Evolutionary conservation across 441 rosid genomes (phyloP).

Genomic region (Populus hybrid): DNA sequence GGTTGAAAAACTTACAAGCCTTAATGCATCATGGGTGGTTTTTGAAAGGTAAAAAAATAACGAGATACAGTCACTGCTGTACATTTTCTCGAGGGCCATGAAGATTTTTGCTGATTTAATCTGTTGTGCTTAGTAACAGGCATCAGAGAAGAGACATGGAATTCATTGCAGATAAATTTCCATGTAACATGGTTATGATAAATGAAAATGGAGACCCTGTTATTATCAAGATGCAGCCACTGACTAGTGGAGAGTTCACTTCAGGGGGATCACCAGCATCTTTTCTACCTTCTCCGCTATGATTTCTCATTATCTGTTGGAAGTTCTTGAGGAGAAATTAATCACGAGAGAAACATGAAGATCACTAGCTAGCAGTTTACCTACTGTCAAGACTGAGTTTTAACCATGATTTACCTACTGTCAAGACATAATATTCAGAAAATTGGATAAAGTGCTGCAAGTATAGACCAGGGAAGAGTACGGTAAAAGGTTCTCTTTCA

Average conservation of each 20-base stretch:
- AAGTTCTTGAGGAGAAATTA: conserved; percentile 15
- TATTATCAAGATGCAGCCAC: conserved; percentile 31
- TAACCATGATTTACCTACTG: too few relatives aligned
- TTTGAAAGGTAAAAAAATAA: conserved; percentile 32
- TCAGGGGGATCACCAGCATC: conserved; percentile 30
- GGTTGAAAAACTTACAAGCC: conserved; percentile 38
- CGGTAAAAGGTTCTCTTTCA: too few relatives aligned
- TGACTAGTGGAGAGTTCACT: conserved; percentile 20
- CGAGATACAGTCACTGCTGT: not conserved
- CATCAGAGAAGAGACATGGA: conserved; percentile 37
- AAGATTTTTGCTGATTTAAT: too few relatives aligned
- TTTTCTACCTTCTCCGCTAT: conserved; percentile 32
- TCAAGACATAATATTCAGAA: too few relatives aligned
- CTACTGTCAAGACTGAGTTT: too few relatives aligned
- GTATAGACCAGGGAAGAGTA: too few relatives aligned
- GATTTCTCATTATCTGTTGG: conserved; percentile 27
- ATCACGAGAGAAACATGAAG: not conserved
- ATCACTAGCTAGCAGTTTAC: not conserved
- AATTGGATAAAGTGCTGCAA: too few relatives aligned
- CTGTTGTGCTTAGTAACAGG: conserved; percentile 14
- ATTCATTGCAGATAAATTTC: conserved; percentile 33
- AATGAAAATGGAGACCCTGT: conserved; percentile 36
- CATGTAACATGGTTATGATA: conserved; percentile 47
- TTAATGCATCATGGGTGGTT: conserved; percentile 47
- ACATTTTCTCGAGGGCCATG: too few relatives aligned